These are phyloP conservation scores for Calonectria honghensis DNA, from an alignment of 2,329 filamentous ascomycete species.

Conservation along the genomic window DNA sequence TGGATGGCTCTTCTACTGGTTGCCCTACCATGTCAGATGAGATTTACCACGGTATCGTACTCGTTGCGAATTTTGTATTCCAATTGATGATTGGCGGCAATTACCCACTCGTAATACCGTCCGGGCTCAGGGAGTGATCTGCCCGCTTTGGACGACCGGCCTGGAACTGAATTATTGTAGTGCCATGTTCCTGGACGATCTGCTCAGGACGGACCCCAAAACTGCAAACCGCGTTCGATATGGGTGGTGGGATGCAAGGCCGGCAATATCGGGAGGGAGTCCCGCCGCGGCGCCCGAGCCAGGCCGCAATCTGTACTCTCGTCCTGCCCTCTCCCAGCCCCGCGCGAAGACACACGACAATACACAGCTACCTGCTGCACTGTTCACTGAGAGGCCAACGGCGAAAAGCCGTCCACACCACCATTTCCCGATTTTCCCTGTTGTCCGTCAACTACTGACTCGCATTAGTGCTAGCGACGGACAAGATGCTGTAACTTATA, in stretches of 20 bases:
- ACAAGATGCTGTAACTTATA: constrained; percentile 27
- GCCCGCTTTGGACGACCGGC: constrained; percentile 29
- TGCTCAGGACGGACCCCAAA: constrained; percentile 16
- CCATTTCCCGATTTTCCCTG: constrained; percentile 46
- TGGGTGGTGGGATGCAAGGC: constrained; percentile 24
- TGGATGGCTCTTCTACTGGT: constrained; percentile 3
- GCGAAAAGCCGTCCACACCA: constrained; percentile 49
- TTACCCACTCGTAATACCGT: constrained; percentile 13
- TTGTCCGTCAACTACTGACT: constrained; percentile 49
- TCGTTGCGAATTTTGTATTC: background rate
- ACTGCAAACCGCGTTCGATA: constrained; percentile 19
- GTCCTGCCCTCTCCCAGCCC: constrained; percentile 46
- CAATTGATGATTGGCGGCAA: background rate
- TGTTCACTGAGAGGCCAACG: constrained; percentile 49
- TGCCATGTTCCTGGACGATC: constrained; percentile 29
- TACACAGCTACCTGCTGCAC: constrained; percentile 43
- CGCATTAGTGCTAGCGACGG: constrained; percentile 36
- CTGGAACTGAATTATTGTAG: constrained; percentile 29
- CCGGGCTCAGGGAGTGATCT: constrained; percentile 21
- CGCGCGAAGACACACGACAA: constrained; percentile 41
- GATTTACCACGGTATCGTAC: constrained; percentile 8
- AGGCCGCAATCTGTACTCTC: constrained; percentile 28
- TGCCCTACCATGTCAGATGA: constrained; percentile 3
- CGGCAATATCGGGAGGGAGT: constrained; percentile 44
- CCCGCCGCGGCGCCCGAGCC: constrained; percentile 45